Evolutionary conservation across 129 eudicot genomes (phyloP).

Genomic region (Daucus carota): DNA sequence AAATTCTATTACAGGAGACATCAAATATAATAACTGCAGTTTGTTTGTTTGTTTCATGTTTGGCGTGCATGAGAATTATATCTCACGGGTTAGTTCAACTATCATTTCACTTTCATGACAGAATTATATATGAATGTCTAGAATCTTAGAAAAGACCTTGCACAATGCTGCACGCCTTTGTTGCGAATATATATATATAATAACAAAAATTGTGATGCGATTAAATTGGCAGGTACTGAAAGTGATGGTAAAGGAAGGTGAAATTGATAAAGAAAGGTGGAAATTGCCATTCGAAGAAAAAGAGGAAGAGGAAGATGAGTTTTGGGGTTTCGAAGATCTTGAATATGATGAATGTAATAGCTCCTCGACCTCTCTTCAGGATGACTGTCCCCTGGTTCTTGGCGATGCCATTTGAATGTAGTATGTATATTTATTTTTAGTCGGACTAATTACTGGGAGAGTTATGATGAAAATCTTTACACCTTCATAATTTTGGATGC

Average conservation of each 20-base stretch:
- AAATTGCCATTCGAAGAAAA: constrained; percentile 44
- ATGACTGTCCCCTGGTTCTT: not conserved
- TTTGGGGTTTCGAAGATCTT: constrained; percentile 54
- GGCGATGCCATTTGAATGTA: not conserved
- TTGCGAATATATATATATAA: not conserved
- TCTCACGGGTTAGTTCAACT: not conserved
- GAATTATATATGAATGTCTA: not conserved
- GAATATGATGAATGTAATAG: constrained; percentile 42
- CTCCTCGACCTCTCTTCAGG: not conserved
- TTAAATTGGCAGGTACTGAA: constrained; percentile 34
- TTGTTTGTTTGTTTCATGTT: not conserved
- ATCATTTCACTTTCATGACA: not conserved
- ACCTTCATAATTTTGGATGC: too few species aligned
- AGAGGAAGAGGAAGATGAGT: constrained; percentile 34
- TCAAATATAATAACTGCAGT: not conserved
- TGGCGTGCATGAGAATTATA: not conserved
- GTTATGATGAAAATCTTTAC: too few species aligned
- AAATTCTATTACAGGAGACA: not conserved
- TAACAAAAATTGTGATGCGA: not conserved
- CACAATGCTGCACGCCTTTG: not conserved
- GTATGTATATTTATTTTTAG: too few species aligned
- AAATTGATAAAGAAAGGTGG: constrained; percentile 36
- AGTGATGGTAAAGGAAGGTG: constrained; percentile 30
- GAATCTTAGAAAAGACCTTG: too few species aligned
- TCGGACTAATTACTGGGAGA: too few species aligned